Conservation (phyloP, 2,329 filamentous ascomycete genomes). For the Ophiocordyceps camponoti-saundersi region DNA sequence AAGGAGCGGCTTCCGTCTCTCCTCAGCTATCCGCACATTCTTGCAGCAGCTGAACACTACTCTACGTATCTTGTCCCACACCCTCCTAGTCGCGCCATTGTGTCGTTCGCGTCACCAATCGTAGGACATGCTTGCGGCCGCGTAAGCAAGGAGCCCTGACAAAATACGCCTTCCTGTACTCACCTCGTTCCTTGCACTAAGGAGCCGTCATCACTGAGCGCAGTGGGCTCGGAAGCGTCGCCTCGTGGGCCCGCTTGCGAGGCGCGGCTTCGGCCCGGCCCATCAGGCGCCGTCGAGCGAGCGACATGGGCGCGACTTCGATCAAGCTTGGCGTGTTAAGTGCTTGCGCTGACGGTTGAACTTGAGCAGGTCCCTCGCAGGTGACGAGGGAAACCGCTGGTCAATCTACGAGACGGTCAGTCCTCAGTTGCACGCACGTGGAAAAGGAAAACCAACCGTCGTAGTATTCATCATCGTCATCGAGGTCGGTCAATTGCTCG, state of each 20-base stretch:
- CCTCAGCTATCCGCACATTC: neutral
- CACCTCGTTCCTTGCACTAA: conserved; percentile 26
- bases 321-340: conserved; percentile 21
- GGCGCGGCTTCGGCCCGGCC: conserved; percentile 28
- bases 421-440: conserved; percentile 26
- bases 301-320: conserved; percentile 27
- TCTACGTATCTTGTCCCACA: neutral
- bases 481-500: conserved; percentile 88
- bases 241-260: conserved; percentile 27
- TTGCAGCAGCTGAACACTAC: neutral
- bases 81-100: conserved; percentile 1
- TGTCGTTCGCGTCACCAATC: conserved; percentile 2
- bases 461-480: conserved; percentile 93
- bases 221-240: conserved; percentile 49
- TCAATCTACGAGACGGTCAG: conserved; percentile 46
- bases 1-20: neutral
- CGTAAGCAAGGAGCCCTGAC: conserved; percentile 1
- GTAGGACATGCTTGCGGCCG: conserved; percentile 1
- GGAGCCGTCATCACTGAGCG: conserved; percentile 48
- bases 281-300: conserved; percentile 28
- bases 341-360: conserved; percentile 26
- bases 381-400: conserved; percentile 71
- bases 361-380: conserved; percentile 71
- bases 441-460: conserved; percentile 25
- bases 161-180: conserved; percentile 10